A percentile compares a stretch with the other conserved stretches of the same genome.
Conservation (phyloP, 768 basidiomycete species). For the Mycena olivaceomarginata region DNA sequence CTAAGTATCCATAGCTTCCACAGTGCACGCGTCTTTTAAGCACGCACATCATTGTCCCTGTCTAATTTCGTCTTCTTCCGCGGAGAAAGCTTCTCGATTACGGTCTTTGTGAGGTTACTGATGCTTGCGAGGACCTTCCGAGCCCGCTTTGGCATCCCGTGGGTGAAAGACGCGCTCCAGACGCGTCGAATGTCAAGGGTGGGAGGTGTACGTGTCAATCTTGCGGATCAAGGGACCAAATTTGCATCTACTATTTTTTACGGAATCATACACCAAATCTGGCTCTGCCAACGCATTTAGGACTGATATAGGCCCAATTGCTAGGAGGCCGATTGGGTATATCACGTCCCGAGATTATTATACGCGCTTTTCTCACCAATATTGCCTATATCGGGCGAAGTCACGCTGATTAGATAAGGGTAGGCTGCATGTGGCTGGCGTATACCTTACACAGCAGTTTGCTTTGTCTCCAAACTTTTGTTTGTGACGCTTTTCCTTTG, state of each 20-base stretch:
- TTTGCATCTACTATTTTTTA: neutral
- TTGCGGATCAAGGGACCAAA: neutral
- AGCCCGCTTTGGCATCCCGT: neutral
- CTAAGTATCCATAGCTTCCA: neutral
- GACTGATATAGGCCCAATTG: neutral
- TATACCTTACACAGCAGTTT: no score
- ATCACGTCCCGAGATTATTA: neutral
- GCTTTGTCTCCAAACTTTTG: no score
- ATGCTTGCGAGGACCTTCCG: neutral
- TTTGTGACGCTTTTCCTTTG: no score
- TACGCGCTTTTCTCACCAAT: neutral
- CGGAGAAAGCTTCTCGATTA: conserved; percentile 2
- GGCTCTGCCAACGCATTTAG: neutral
- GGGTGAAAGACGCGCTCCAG: neutral
- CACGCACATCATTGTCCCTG: no score
- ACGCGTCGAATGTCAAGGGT: neutral
- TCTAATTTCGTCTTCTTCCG: neutral
- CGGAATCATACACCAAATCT: neutral
- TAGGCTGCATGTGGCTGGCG: neutral
- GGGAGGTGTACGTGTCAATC: no score
- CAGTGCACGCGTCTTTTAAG: no score
- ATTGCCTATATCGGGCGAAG: neutral
- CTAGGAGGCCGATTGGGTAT: neutral
- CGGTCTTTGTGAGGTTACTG: neutral
- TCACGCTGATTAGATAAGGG: neutral